These are phyloP conservation scores for Emmonsiellopsis sp. DNA, from an alignment of 2,329 filamentous ascomycete species.

Conservation along the genomic window DNA sequence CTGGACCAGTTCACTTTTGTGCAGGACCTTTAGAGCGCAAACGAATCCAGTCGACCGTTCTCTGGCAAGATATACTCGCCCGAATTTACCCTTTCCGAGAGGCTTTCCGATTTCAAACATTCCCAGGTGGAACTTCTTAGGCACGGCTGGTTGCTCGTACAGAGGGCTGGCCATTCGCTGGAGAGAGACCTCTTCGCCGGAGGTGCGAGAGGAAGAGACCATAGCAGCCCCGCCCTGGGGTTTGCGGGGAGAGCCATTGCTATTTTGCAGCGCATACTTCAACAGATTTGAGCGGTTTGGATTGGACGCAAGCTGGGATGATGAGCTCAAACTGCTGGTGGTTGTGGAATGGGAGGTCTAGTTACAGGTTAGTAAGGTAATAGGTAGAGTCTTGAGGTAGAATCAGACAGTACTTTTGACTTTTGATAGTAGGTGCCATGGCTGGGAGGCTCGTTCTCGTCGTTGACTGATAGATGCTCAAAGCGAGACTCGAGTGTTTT, in stretches of 20 bases:
- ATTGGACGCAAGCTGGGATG: conserved; percentile 35
- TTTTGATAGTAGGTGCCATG: conserved; percentile 55
- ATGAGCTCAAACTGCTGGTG: conserved; percentile 16
- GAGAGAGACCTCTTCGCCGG: conserved; percentile 42
- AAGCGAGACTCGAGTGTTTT: conserved; percentile 77
- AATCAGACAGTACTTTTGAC: conserved; percentile 55
- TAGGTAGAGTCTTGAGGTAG: neutral
- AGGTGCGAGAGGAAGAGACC: conserved; percentile 26
- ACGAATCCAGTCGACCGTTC: conserved; percentile 73
- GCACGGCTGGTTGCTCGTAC: conserved; percentile 46
- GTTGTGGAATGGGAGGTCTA: conserved; percentile 40
- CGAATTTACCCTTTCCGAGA: conserved; percentile 80
- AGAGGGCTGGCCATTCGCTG: conserved; percentile 35
- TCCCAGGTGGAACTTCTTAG: conserved; percentile 67
- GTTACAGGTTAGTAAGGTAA: neutral
- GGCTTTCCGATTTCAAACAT: conserved; percentile 92
- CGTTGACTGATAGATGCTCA: conserved; percentile 79
- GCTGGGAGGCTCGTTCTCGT: conserved; percentile 65
- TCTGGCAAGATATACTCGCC: conserved; percentile 74
- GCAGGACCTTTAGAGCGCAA: conserved; percentile 76
- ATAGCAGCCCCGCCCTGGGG: neutral
- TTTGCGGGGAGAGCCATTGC: conserved; percentile 59
- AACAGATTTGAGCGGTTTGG: conserved; percentile 69
- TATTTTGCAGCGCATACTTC: conserved; percentile 74
- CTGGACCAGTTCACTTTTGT: conserved; percentile 73